Evolutionary conservation across 2,329 filamentous ascomycete species (phyloP), one percentile per base, ranked within the genome.

Genomic region (Trichoderma brevicompactum): DNA sequence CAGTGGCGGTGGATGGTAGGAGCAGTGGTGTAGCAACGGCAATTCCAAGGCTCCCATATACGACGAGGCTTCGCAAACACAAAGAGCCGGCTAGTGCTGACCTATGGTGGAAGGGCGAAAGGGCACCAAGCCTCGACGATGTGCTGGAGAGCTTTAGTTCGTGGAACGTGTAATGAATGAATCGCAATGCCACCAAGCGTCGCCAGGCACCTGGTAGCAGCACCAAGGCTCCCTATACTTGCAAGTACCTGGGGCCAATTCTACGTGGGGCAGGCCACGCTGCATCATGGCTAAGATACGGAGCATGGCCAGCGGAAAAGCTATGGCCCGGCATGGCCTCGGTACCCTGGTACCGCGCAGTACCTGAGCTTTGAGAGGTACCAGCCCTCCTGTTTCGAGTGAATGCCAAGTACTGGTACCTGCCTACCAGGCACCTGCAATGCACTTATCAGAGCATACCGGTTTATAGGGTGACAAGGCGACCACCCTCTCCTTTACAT

Each of bases 221-320:
- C 46, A 62, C 34, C 49, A 62, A 15, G 12, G 36, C 55, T 44
- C 49, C 56, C 55, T 56, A 58, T 60, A 43, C 9, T 41, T 40
- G 48, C n/a, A 38, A 54, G 48, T 54, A 49, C 56, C 56, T 65
- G 64, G 58, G 34, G 54, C 50, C 38, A 52, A 43, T 58, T 48
- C 41, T 49, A 65, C 64, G 64, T 65, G 64, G 64, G 64, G 64
- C 64, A 65, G 55, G 50, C 48, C 62, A 56, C 53, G 64, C 54
- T 60, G 54, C 64, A 65, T 60, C 64, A 54, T 65, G 55, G 64
- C 61, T 34, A 58, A 36, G 50, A 41, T 40, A 61, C 43, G 13
- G 5, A 28, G 23, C 34, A 32, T 36, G 53, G 17, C 52, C 43
- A 28, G 61, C 61, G 61, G 61, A 64, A 65, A 65, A 65, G 55